Evolutionary conservation across 306 rosid genomes (phyloP).

Genomic region (Sphenostylis stenocarpa): DNA sequence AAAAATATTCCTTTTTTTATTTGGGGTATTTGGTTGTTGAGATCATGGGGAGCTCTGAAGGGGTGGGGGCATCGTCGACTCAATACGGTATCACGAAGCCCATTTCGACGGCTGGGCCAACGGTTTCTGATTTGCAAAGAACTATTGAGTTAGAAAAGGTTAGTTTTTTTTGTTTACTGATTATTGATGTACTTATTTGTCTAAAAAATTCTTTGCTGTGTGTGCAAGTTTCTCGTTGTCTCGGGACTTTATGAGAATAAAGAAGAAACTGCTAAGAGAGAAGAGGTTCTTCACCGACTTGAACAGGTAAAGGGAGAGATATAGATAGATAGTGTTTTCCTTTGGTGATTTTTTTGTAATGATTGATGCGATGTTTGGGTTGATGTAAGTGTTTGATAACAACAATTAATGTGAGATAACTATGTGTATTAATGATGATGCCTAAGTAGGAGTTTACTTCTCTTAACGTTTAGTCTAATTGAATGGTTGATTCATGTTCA

Average conservation of each 20-base stretch:
- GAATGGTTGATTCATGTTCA: not conserved
- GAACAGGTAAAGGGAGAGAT: constrained; percentile 37
- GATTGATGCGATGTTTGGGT: not conserved
- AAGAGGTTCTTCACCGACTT: constrained; percentile 58
- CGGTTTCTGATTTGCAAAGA: constrained; percentile 47
- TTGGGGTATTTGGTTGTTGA: not conserved
- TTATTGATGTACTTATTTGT: not conserved
- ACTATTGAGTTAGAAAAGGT: constrained; percentile 68
- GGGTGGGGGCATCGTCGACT: constrained; percentile 35
- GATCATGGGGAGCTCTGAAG: constrained; percentile 62
- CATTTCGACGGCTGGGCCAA: constrained; percentile 66
- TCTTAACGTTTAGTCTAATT: not conserved
- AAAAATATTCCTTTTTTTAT: not conserved
- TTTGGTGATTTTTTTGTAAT: not conserved
- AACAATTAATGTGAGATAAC: not conserved
- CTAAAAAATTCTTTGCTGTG: constrained; percentile 13
- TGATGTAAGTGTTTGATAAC: not conserved
- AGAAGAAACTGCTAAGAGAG: constrained; percentile 66
- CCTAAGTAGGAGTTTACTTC: not conserved
- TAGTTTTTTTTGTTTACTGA: not conserved
- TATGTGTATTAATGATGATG: not conserved
- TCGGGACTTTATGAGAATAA: constrained; percentile 66
- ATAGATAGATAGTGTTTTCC: not conserved
- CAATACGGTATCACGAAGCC: constrained; percentile 72
- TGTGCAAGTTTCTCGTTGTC: constrained; percentile 48